Conservation (phyloP, 441 rosid species). For the Brassica balearica region DNA sequence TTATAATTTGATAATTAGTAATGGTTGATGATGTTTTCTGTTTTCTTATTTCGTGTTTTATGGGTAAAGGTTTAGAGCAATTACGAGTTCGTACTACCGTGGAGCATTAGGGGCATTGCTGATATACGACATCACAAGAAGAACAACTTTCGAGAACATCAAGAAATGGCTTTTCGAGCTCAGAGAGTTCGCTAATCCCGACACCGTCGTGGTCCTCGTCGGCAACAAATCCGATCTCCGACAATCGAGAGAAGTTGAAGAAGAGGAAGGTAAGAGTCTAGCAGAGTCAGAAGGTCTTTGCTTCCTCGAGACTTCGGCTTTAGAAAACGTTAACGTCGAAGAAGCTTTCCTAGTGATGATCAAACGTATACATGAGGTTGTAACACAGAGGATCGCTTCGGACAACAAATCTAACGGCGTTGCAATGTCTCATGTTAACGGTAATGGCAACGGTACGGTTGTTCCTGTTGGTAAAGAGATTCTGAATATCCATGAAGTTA, state of each 20-base stretch:
- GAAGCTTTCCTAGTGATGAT: slow-evolving; percentile 41
- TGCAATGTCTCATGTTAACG: not conserved
- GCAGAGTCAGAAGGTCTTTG: slow-evolving; percentile 43
- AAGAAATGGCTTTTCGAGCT: slow-evolving; percentile 62
- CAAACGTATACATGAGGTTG: slow-evolving; percentile 61
- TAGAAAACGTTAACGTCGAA: slow-evolving; percentile 43
- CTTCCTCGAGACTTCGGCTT: slow-evolving; percentile 64
- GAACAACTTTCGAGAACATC: slow-evolving; percentile 57
- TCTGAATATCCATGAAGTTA: slow-evolving; percentile 38
- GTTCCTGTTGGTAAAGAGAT: slow-evolving; percentile 46
- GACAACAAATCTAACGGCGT: slow-evolving; percentile 45
- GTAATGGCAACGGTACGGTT: slow-evolving; percentile 21
- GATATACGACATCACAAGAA: slow-evolving; percentile 79
- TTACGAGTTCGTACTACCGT: slow-evolving; percentile 88
- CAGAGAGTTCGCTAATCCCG: slow-evolving; percentile 49
- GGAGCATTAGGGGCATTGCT: slow-evolving; percentile 90
- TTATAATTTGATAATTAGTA: not conserved
- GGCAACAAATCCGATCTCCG: slow-evolving; percentile 44
- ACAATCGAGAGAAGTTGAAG: slow-evolving; percentile 41
- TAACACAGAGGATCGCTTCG: slow-evolving; percentile 54
- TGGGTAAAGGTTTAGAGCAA: slow-evolving; percentile 77
- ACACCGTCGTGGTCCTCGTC: slow-evolving; percentile 37
- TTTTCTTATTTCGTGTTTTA: not conserved
- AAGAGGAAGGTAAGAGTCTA: slow-evolving; percentile 60
- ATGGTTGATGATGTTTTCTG: not conserved